Base-by-base conservation (phyloP, 2,329 filamentous ascomycete species). In the Calonectria naviculata region DNA sequence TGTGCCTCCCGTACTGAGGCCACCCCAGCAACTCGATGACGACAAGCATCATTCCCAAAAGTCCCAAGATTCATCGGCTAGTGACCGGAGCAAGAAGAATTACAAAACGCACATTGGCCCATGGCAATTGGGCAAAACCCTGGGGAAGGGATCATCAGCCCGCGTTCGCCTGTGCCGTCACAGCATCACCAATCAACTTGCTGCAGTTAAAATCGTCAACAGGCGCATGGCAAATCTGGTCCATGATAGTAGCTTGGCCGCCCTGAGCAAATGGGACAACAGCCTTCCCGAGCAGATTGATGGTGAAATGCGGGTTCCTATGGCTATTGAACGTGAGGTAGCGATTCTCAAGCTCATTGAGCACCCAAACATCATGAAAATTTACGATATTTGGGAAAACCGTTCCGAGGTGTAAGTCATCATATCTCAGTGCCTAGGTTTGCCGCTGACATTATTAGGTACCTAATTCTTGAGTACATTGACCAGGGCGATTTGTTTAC, bases 341-440 rank as follows among this genome's bases (percentile, higher is more conserved):
- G 95, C 96, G 36, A 97, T 99, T 77, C 95, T 99, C 89, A 98
- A 98, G 84, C 89, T 98, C 69, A 94, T 98, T 71, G 93, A 98
- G 79, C 97, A 99, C 83, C 94, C 93, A 7, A 97, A 98, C 81
- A 96, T 98, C 78, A 95, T 98, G 83, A 94, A 94, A 76, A 86
- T 99, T 12, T 97, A 96, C 81, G 97, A 99, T 84, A 96, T 99
- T 34, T 99, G 96, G 96, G 97, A 99, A 84, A 98, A 98, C 80
- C 90, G 94, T 26, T 94, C 95, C 68, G 95, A 99, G 83, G 92
- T 99, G 94, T 98, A 87, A 86, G 94, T 85, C 24, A 21, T 3
- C 49, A 21, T 13, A 5, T 46, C 28, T 36, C 12, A 60, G 24
- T 5, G 10, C 28, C 9, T 49, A 5, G 4, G 42, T 26, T 41